Conservation (phyloP, 345 rosid genomes). For the Lepidium aucheri region DNA sequence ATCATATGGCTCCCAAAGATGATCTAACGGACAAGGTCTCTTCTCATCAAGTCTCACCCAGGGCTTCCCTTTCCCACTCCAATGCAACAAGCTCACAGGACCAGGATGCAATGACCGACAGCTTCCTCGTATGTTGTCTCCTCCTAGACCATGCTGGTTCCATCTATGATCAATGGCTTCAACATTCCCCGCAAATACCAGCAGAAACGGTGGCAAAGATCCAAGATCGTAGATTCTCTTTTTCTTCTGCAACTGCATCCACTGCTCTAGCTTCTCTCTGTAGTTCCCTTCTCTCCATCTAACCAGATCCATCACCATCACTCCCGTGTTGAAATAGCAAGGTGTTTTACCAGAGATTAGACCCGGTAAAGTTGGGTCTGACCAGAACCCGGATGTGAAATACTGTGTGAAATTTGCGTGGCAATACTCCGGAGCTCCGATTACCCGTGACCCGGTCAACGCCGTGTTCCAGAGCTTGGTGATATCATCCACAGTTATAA, state of each 20-base stretch:
- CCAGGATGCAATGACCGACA: constrained; percentile 83
- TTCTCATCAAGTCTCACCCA: constrained; percentile 78
- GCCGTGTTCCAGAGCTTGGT: constrained; percentile 62
- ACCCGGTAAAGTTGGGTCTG: constrained; percentile 57
- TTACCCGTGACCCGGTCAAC: constrained; percentile 51
- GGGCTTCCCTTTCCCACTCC: constrained; percentile 99
- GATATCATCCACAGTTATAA: constrained; percentile 68
- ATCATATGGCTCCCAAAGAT: constrained; percentile 84
- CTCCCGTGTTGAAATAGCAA: constrained; percentile 95
- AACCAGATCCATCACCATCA: constrained; percentile 90
- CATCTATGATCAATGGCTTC: constrained; percentile 79
- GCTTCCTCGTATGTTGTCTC: constrained; percentile 80
- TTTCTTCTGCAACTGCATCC: constrained; percentile 85
- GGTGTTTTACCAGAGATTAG: constrained; percentile 52
- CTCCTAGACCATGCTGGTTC: constrained; percentile 98
- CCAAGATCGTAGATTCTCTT: constrained; percentile 85
- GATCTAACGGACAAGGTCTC: constrained; percentile 70
- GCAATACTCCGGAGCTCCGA: constrained; percentile 97
- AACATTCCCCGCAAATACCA: constrained; percentile 78
- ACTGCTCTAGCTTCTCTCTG: constrained; percentile 56
- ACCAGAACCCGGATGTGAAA: constrained; percentile 79
- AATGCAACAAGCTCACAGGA: constrained; percentile 88
- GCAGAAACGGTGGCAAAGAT: constrained; percentile 81
- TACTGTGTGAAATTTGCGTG: constrained; percentile 88
- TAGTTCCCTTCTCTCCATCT: constrained; percentile 78